These are phyloP conservation scores for Myxozyma udenii DNA, from an alignment of 805 yeast genomes.

Conservation along the genomic window DNA sequence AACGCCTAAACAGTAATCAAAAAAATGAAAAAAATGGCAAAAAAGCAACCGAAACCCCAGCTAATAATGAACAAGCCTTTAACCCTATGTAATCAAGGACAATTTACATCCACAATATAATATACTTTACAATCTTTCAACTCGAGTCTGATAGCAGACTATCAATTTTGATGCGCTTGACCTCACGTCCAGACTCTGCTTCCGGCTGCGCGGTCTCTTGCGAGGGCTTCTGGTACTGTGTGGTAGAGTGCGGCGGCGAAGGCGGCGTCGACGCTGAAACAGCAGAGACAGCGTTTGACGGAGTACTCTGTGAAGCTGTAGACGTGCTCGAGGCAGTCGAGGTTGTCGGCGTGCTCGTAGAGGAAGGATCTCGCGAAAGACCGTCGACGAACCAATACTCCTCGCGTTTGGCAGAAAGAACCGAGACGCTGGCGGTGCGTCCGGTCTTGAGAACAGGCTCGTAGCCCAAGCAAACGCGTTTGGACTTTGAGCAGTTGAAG, in stretches of 20 bases:
- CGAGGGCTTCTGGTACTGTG: background rate
- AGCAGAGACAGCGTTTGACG: background rate
- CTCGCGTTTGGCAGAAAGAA: slow-evolving; percentile 3
- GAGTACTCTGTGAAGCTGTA: background rate
- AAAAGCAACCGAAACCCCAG: no score
- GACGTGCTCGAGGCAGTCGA: background rate
- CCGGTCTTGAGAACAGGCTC: slow-evolving; percentile 25
- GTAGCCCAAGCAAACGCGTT: slow-evolving; percentile 31
- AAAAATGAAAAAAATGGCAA: no score
- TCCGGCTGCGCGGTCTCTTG: no score
- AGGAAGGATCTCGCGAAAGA: background rate
- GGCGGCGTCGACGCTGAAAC: background rate
- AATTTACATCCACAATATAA: no score
- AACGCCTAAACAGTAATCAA: no score
- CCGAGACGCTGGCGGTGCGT: background rate
- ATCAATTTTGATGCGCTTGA: slow-evolving; percentile 27
- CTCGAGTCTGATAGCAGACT: slow-evolving; percentile 14
- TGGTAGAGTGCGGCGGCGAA: background rate
- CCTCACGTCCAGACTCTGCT: slow-evolving; percentile 6
- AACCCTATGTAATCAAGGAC: no score
- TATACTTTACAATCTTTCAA: no score
- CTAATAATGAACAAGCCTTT: no score
- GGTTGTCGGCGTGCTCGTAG: background rate
- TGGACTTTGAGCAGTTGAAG: slow-evolving; percentile 41
- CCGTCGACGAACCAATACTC: background rate